Evolutionary conservation across 768 basidiomycete genomes (phyloP), one percentile per base, ranked within the genome.

Genomic region (Lactifluus hygrophoroides): DNA sequence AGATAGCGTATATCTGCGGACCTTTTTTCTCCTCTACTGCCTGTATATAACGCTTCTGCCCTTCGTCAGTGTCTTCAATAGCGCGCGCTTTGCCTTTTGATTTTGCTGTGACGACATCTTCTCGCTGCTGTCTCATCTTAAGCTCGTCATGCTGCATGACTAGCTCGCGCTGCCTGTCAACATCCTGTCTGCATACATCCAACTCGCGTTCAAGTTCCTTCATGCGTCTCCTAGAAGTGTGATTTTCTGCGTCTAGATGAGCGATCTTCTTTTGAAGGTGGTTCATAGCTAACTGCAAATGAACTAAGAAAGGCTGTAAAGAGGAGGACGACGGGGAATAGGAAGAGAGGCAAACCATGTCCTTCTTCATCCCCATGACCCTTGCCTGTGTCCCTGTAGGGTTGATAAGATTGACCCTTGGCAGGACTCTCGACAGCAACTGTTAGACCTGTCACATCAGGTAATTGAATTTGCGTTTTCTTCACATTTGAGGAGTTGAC

Each of bases 11-110:
- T 40, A 28, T 19, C 37, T 4, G 67, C 71, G 10, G 50, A 92
- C 91, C 90, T 77, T 90, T 90, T 70, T 94, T 94, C 70, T 94
- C 91, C 60, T 90, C 86, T 0, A 94, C 87, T 5, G 82, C 86
- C 63, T 89, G 86, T 56, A 78, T 78, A 64, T 93, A 91, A 51
- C 85, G 74, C 48, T 56, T 71, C 61, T 67, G 69, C 49, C 68
- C 58, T 16, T 57, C 66, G 42, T 51, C 56, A 6, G 56, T 50
- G 2, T 52, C 54, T 45, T 44, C 52, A 11, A 48, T 11, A 5
- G 42, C 61, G 42, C 60, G 76, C 74, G 23, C 73, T 68, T 27
- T 76, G 43, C 14, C 76, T 73, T 48, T 73, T 72, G 10, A 74
- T 74, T 42, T 75, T 76, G 25, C 52, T 27, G 69, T 50, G 52